Base-by-base conservation (phyloP, 345 rosid genomes). In the Anacardium occidentale region DNA sequence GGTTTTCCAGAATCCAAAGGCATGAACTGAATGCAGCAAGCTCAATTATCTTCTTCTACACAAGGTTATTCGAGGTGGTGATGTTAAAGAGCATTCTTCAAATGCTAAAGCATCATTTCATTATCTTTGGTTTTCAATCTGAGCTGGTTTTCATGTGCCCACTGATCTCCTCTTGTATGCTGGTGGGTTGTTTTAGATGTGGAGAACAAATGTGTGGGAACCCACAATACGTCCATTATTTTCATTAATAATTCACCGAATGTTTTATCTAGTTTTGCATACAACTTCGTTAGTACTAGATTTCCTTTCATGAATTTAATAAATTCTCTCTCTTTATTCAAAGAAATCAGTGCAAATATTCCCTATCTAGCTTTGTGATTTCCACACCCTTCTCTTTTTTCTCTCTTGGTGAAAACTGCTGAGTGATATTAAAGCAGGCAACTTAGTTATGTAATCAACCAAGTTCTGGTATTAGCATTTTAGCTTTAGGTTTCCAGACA, bases 111-210 rank as follows among this genome's bases (percentile, higher is more conserved):
- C 72, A 76, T 70, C 57, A 37, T 26, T 29, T 74, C 50, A 4
- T 24, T 81, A 13, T 26, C 8, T 34, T 62, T 55, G 63, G 11
- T 45, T 62, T 51, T 70, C 52, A 24, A 55, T 5, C 52, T 48
- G 66, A 77, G 79, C 70, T 74, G 78, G 79, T 22, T 72, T 52
- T 7, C 80, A 77, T 76, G 80, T 55, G 70, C 67, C 72, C 74
- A 37, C 14, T 45, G 45, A 72, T 25, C 40, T 18, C 32, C 66
- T 40, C 68, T 72, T 54, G 56, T 15, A 14, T 66, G 8, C 57
- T 51, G 42, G 73, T 61, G 74, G 64, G 70, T 65, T n/a, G 70
- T 24, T 69, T 57, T 48, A 45, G 70, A 62, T 75, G 48, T 45
- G 44, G 62, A 45, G 70, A 82, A 55, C 75, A 32, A 34, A 9